Percentiles rank a stretch among this genome's conserved stretches.
Evolutionary conservation across 305 asterid species (phyloP).

Genomic region (Fraxinus xanthoxyloides): DNA sequence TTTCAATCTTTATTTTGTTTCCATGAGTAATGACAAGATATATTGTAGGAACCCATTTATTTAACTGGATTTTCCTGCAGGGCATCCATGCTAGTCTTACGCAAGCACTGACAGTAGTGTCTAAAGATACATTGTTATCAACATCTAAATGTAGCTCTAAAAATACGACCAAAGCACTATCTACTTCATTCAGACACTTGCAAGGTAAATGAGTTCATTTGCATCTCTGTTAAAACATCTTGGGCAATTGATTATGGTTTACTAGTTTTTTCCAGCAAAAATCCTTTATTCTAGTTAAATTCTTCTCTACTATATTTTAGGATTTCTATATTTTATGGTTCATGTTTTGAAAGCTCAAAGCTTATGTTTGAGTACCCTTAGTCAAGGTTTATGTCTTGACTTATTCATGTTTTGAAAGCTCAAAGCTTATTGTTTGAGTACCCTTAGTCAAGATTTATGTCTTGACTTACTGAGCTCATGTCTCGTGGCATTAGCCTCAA

Average conservation of each 20-base stretch:
- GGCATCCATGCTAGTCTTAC: constrained; percentile 42
- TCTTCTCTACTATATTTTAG: background rate
- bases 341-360: background rate
- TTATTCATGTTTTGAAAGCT: background rate
- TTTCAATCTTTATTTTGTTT: background rate
- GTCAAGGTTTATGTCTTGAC: background rate
- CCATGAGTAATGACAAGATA: background rate
- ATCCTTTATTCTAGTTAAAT: constrained; percentile 1
- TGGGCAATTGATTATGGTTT: constrained; percentile 8
- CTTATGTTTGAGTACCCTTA: background rate
- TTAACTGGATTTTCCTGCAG: constrained; percentile 42
- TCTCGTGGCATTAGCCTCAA: background rate
- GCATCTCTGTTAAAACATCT: background rate
- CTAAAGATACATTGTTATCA: constrained; percentile 39
- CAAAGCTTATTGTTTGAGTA: background rate
- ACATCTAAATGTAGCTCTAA: constrained; percentile 39
- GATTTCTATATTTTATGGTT: background rate
- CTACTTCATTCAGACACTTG: constrained; percentile 34
- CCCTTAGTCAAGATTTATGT: background rate
- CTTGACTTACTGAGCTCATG: background rate
- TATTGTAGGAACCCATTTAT: background rate
- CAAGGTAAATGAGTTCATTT: constrained; percentile 41
- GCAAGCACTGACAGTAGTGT: constrained; percentile 36
- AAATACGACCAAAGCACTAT: constrained; percentile 36
- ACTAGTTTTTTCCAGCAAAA: background rate